phyloP scores from a whole-genome alignment of 768 basidiomycete species.

The Mycena alexandri region DNA sequence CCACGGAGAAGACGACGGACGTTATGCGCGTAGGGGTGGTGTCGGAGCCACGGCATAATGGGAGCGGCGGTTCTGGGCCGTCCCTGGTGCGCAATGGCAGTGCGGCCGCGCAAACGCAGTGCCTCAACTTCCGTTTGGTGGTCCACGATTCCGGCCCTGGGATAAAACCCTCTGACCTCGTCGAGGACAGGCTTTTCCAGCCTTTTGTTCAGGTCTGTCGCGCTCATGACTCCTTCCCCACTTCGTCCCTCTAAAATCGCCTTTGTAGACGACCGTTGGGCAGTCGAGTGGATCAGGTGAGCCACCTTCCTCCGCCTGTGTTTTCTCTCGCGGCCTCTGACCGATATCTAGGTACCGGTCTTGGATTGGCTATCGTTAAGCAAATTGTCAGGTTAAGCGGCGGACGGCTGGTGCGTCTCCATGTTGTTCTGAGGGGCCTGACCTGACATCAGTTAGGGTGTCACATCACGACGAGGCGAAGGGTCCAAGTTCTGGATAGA shows the following conservation, averaged over 20 bases:
- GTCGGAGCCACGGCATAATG: neutral
- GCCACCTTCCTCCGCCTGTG: neutral
- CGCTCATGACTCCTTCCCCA: no score
- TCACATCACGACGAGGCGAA: constrained; percentile 47
- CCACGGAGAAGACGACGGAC: neutral
- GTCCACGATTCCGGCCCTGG: constrained; percentile 38
- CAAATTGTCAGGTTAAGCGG: constrained; percentile 57
- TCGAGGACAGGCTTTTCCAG: constrained; percentile 43
- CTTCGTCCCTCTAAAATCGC: constrained; percentile 12
- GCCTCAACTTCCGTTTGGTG: constrained; percentile 38
- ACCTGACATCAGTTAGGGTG: constrained; percentile 31
- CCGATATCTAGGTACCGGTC: constrained; percentile 46
- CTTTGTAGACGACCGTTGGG: constrained; percentile 50
- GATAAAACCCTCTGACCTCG: constrained; percentile 42
- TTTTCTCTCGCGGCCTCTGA: constrained; percentile 39
- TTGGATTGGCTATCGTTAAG: constrained; percentile 58
- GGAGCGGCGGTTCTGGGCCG: neutral
- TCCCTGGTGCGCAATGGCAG: constrained; percentile 14
- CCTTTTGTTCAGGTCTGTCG: constrained; percentile 42
- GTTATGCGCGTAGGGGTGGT: neutral
- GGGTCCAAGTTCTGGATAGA: constrained; percentile 60
- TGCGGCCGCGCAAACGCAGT: constrained; percentile 27
- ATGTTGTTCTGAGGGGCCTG: neutral
- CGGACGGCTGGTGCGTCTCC: constrained; percentile 50
- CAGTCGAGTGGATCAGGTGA: constrained; percentile 52